A percentile compares a stretch with the other conserved stretches of the same genome.
phyloP scores from a whole-genome alignment of 257 asterid species.

The Handroanthus guayacan region DNA sequence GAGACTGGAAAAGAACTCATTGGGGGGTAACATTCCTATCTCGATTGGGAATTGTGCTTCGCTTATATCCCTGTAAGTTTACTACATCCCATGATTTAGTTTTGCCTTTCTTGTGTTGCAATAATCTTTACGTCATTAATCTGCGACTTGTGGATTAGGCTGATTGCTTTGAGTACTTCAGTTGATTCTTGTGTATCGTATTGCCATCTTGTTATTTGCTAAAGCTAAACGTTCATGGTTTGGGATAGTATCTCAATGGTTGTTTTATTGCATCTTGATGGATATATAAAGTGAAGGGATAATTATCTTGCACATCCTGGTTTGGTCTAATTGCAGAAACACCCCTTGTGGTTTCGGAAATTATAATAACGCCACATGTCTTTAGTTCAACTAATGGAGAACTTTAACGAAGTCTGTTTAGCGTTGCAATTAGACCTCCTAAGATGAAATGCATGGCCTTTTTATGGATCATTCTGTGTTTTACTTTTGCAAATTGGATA shows the following conservation, averaged over 20 bases:
- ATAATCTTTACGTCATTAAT: background rate
- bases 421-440: no score
- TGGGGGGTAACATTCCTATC: constrained; percentile 66
- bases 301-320: no score
- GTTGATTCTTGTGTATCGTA: background rate
- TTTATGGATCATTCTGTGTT: background rate
- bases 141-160: background rate
- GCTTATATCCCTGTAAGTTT: constrained; percentile 64
- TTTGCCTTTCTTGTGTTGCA: background rate
- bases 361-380: no score
- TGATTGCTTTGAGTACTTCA: constrained; percentile 12
- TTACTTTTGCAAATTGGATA: background rate
- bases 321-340: no score
- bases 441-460: background rate
- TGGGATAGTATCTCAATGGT: background rate
- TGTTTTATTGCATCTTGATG: background rate
- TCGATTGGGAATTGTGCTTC: constrained; percentile 69
- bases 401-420: no score
- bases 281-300: background rate
- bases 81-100: constrained; percentile 1
- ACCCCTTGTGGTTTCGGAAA: no score
- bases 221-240: background rate
- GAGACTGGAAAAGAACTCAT: constrained; percentile 60
- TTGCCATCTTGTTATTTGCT: background rate
- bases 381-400: no score